These are phyloP conservation scores for Gelatoporia subvermispora DNA, from an alignment of 768 basidiomycete genomes.

Conservation along the genomic window DNA sequence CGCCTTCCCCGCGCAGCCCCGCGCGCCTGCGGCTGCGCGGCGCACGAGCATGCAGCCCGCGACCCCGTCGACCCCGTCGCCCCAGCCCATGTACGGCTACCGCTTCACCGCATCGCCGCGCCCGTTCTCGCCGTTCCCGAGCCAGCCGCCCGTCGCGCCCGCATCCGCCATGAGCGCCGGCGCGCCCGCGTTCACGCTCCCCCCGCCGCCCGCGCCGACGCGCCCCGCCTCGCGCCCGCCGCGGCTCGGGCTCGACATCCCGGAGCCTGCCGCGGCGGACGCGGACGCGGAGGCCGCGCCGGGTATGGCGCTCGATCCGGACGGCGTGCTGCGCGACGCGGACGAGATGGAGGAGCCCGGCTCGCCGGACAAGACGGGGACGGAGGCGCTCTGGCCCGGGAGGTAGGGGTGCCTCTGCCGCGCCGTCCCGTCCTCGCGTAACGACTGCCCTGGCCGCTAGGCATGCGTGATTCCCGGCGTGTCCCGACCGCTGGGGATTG, in stretches of 20 bases:
- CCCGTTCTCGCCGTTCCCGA: slow-evolving; percentile 2
- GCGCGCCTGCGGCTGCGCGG: slow-evolving; percentile 1
- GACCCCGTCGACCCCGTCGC: slow-evolving; percentile 4
- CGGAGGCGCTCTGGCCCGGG: slow-evolving; percentile 39
- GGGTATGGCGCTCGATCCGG: slow-evolving; percentile 33
- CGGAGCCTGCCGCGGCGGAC: not conserved
- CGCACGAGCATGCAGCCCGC: slow-evolving; percentile 3
- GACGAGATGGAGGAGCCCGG: slow-evolving; percentile 30
- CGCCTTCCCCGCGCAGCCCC: slow-evolving; percentile 30
- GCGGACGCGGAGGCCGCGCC: not conserved
- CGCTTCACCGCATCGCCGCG: slow-evolving; percentile 14
- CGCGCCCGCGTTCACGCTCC: slow-evolving; percentile 9
- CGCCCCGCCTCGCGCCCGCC: slow-evolving; percentile 1
- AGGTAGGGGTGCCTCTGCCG: slow-evolving; percentile 16
- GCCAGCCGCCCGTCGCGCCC: not conserved
- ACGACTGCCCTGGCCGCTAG: no score
- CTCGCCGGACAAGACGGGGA: slow-evolving; percentile 38
- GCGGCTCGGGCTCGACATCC: slow-evolving; percentile 3
- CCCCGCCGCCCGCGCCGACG: slow-evolving; percentile 6
- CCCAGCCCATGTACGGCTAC: slow-evolving; percentile 12
- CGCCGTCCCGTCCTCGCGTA: no score
- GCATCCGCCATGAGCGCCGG: not conserved
- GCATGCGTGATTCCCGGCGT: no score
- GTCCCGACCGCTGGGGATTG: no score
- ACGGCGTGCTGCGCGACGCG: slow-evolving; percentile 31